Base-by-base conservation (phyloP, 352 stramenopile genomes). In the Globisporangium apiculatum region DNA sequence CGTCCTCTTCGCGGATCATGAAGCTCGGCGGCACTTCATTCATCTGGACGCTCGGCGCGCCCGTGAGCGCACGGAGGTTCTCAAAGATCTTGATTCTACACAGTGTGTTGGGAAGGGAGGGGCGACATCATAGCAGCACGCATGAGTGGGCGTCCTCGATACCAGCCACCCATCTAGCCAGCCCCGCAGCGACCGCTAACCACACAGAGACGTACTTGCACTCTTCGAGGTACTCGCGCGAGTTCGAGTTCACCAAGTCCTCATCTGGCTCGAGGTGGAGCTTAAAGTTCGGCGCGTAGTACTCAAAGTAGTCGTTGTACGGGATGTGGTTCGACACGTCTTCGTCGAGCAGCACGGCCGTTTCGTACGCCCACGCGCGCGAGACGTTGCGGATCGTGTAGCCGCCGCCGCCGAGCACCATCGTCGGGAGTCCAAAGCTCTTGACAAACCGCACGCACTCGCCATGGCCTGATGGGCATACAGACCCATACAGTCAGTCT, bases 241-340 rank as follows among this genome's bases (percentile, higher is more conserved):
- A 87, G 62, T 95, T 95, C 47, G 65, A 70, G 58, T 95, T 94
- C 49, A 93, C 80, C 24, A 91, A 62, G 12, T 94, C 80, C 17
- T 69, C 61, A 51, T 92, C 81, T 10, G 79, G 79, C 54, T 94
- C 83, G 8, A 95, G 62, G 53, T 95, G 86, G 41, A 95, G 64
- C 60, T 95, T 95, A 63, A 94, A 95, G 42, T 72, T 84, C 31
- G 86, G 86, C 5, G 81, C 79, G 72, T 98, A 99, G 76, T 99
- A 99, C 73, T 99, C 97, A 75, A 98, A 99, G 80, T 99, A 99
- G 72, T 99, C 95, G 79, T 99, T 99, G 81, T 98, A 99, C 5
- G 97, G 97, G 70, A 99, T 98, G 9, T 98, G 89, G 62, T 99
- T 95, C 3, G 83, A 77, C 8, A 95, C 73, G 37, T 97, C 79